A percentile compares a stretch with the other conserved stretches of the same genome.
Conservation (phyloP, 83 land plant species). For the Picea abies region DNA sequence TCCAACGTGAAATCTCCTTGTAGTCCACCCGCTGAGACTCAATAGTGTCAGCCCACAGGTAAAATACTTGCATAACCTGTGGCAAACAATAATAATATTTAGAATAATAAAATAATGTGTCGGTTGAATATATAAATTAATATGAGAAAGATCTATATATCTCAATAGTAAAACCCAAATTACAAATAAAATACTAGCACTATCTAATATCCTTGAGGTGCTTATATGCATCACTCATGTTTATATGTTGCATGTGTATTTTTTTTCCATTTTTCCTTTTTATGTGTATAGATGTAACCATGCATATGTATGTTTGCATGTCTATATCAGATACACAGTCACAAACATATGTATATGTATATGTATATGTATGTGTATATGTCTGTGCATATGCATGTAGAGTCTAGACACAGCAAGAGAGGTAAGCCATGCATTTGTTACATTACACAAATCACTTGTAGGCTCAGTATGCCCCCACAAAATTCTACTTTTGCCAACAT, state of each 20-base stretch:
- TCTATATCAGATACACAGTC: background rate
- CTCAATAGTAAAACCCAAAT: background rate
- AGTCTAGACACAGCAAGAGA: no score
- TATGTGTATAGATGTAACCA: background rate
- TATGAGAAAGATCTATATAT: background rate
- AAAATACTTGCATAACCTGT: slow-evolving; percentile 72
- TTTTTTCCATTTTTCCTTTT: background rate
- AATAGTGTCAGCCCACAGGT: slow-evolving; percentile 60
- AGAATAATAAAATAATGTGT: background rate
- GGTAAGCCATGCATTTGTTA: background rate
- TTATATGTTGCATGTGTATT: background rate
- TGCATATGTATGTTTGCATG: background rate
- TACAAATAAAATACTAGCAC: background rate
- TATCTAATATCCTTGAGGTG: background rate
- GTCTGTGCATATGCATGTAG: background rate
- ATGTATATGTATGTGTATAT: no score
- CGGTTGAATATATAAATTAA: background rate
- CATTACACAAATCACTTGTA: background rate
- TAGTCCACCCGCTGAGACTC: slow-evolving; percentile 43
- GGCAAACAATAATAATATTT: background rate
- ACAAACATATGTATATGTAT: background rate
- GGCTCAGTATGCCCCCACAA: background rate
- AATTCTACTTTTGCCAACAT: background rate
- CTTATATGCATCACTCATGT: background rate
- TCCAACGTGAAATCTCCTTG: slow-evolving; percentile 56